Base-by-base conservation (phyloP, 2,329 filamentous ascomycete species). In the Mariannaea sp. region DNA sequence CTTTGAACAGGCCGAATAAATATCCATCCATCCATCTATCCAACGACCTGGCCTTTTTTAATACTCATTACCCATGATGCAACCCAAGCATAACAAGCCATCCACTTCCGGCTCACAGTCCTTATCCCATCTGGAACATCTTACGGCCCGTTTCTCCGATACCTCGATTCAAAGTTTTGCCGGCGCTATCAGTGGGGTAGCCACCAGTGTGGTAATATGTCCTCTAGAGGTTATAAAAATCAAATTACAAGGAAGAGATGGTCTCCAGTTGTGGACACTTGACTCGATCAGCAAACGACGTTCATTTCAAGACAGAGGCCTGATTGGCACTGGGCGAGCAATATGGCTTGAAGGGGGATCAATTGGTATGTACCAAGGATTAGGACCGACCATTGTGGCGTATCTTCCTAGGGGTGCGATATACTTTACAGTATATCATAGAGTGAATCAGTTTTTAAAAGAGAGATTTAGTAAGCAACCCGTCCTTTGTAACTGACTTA, bases 101-200 rank as follows among this genome's bases (percentile, higher is more conserved):
- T n/a, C n/a, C n/a, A n/a, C n/a, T n/a, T n/a, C n/a, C n/a, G n/a
- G n/a, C n/a, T n/a, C n/a, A n/a, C n/a, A n/a, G n/a, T n/a, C n/a
- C n/a, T n/a, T n/a, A n/a, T 39, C 35, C 35, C 35, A 20, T 19
- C 35, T 39, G 35, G 35, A 39, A 39, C 35, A n/a, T 9, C 35
- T 39, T 16, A 39, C 35, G 22, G 35, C 35, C 35, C 19, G 16
- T 39, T 39, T 39, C 35, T 39, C 35, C 17, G 35, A 39, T 19
- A 20, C 35, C 35, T 39, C 35, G 35, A 39, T 39, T 39, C 35
- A 19, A 39, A 39, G 35, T 39, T n/a, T 39, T 39, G 35, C 35
- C 35, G 35, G 35, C 12, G 35, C 35, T 9, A 39, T 19, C 17
- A 39, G 35, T 39, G 35, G 35, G 19, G 35, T 39, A 20, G 35